These are phyloP conservation scores for Naganishia vaughanmartiniae DNA, from an alignment of 768 basidiomycete species.

Conservation along the genomic window DNA sequence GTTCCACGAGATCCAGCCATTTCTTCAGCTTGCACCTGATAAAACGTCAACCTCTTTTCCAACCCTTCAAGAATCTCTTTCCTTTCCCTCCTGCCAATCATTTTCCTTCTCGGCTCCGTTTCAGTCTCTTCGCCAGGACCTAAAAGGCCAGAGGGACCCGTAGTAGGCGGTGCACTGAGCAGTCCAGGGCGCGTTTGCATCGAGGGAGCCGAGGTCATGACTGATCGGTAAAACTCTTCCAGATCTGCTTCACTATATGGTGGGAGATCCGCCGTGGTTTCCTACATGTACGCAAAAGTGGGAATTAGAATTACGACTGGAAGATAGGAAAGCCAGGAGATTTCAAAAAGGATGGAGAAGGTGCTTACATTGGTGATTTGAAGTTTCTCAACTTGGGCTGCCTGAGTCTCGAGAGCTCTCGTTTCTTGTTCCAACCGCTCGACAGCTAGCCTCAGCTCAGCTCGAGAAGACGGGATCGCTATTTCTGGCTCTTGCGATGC, in stretches of 20 bases:
- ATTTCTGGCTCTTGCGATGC: not conserved
- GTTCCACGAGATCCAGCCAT: not conserved
- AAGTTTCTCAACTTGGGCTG: not conserved
- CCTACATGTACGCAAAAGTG: not conserved
- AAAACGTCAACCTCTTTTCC: not conserved
- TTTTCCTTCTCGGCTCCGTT: not conserved
- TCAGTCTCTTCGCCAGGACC: not conserved
- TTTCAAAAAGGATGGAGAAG: too few relatives aligned
- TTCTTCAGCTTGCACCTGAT: not conserved
- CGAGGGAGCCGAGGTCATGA: not conserved
- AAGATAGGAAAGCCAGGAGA: too few relatives aligned
- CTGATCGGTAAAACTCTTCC: not conserved
- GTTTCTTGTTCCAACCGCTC: constrained; percentile 4
- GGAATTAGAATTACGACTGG: not conserved
- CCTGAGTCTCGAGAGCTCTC: not conserved
- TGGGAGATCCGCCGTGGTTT: constrained; percentile 3
- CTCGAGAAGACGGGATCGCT: not conserved
- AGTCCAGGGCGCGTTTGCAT: not conserved
- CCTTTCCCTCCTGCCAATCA: not conserved
- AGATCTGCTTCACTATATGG: constrained; percentile 6
- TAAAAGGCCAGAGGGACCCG: not conserved
- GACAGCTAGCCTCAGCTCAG: constrained; percentile 1
- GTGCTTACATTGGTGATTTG: not conserved
- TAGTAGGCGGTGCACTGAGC: not conserved
- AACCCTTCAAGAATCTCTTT: not conserved